phyloP scores from a whole-genome alignment of 179 eudicot species.

The Silene vulgaris region DNA sequence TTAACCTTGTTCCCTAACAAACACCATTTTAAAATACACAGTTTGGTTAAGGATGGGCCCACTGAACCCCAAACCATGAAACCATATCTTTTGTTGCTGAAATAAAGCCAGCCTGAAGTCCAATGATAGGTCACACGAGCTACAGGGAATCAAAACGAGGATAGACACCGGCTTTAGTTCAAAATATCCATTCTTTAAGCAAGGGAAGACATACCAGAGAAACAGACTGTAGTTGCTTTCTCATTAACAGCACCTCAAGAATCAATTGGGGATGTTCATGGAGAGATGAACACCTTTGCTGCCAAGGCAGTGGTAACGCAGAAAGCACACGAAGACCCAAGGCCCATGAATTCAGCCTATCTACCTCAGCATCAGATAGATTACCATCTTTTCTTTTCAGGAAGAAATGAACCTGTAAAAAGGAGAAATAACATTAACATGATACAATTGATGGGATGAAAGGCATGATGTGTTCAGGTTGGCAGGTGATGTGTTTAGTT shows the following conservation, averaged over 20 bases:
- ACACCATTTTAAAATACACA: neutral
- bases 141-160: neutral
- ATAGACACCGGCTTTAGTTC: neutral
- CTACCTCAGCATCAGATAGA: constrained; percentile 73
- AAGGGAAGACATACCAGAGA: constrained; percentile 54
- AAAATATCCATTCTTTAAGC: neutral
- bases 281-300: constrained; percentile 91
- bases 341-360: constrained; percentile 92
- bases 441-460: neutral
- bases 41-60: neutral
- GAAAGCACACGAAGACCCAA: constrained; percentile 94
- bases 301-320: constrained; percentile 95
- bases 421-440: constrained; percentile 3
- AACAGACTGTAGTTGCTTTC: constrained; percentile 94
- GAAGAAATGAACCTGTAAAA: constrained; percentile 86
- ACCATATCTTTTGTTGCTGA: neutral
- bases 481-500: neutral
- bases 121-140: neutral
- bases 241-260: constrained; percentile 88
- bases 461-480: neutral
- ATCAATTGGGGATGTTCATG: constrained; percentile 97
- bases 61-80: neutral
- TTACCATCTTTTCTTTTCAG: constrained; percentile 89
- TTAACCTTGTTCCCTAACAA: neutral
- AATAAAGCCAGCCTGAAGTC: neutral